Base-by-base conservation (phyloP, 2,329 filamentous ascomycete genomes). In the Colletotrichum lentis region DNA sequence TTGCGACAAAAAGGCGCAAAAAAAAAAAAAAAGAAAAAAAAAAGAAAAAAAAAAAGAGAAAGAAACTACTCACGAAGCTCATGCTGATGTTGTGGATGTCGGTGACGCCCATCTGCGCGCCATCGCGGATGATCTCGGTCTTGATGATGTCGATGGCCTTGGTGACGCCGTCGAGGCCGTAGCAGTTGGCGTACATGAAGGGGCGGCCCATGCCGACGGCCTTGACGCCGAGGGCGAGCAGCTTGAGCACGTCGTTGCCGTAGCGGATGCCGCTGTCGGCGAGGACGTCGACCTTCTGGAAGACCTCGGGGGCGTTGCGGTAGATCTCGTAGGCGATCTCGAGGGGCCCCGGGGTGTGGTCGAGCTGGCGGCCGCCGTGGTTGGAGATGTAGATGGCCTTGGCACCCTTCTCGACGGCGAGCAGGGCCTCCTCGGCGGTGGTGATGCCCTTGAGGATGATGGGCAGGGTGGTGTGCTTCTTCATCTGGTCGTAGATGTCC, bases 141-240 rank as follows among this genome's bases (percentile, higher is more conserved):
- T 84, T 84, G 67, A 85, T 74, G 22, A 86, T 80, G 59, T 81
- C 73, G 60, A 85, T 81, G 6, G 78, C 78, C 75, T 80, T 81
- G 62, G 75, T 75, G 3, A 85, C 83, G 24, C 84, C 84, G 24
- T 80, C 78, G 5, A 77, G 74, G 3, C 84, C 84, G 71, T 83
- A 86, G 44, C 80, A 74, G 71, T 85, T 85, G 56, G 82, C 79
- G 72, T 80, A 86, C 81, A 86, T 83, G 72, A 84, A 79, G 0
- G 79, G 75, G 16, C 84, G 74, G 14, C 83, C 84, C 14, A 86
- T 72, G 18, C 83, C 76, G 1, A 81, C 77, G 11, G 75, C 77
- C 66, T 77, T 79, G 20, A 79, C 80, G 18, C 80, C 79, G 1
- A 81, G 74, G 1, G 78, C 77, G 22, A 82, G 71, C 18, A 78